Conservation (phyloP, 2,329 filamentous ascomycete species). For the Albophoma yamanashiensis region DNA sequence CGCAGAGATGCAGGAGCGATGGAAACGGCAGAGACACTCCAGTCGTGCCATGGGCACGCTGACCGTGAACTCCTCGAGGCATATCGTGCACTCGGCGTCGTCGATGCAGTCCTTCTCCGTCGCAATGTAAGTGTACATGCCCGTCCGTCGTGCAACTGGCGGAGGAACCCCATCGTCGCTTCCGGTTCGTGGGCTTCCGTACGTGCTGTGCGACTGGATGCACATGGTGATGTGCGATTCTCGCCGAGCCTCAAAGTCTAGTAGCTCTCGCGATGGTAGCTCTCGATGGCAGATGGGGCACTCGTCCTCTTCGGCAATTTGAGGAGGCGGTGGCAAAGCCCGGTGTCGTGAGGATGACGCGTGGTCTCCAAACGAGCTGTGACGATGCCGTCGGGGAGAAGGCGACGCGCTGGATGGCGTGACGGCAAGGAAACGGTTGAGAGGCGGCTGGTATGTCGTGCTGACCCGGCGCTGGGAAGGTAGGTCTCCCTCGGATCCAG, state of each 20-base stretch:
- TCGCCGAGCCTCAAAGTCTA: slow-evolving; percentile 42
- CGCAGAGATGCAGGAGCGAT: slow-evolving; percentile 46
- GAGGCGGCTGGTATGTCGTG: slow-evolving; percentile 21
- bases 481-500: slow-evolving; percentile 1
- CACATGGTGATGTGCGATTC: slow-evolving; percentile 49
- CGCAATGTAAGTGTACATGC: slow-evolving; percentile 53
- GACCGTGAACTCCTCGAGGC: slow-evolving; percentile 54
- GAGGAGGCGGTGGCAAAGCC: slow-evolving; percentile 32
- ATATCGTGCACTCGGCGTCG: slow-evolving; percentile 57
- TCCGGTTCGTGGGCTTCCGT: slow-evolving; percentile 23
- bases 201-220: slow-evolving; percentile 44
- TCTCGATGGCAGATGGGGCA: slow-evolving; percentile 68
- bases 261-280: slow-evolving; percentile 46
- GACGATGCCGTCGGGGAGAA: slow-evolving; percentile 19
- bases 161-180: slow-evolving; percentile 12
- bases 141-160: slow-evolving; percentile 35
- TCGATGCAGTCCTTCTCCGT: slow-evolving; percentile 61
- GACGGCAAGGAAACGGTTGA: slow-evolving; percentile 28
- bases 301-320: slow-evolving; percentile 62
- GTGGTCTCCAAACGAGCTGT: slow-evolving; percentile 15
- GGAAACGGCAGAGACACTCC: slow-evolving; percentile 57
- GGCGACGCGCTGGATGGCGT: slow-evolving; percentile 20
- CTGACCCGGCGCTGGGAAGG: slow-evolving; percentile 17
- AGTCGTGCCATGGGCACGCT: slow-evolving; percentile 54
- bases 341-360: slow-evolving; percentile 27